A percentile compares a stretch with the other conserved stretches of the same genome.
phyloP scores from a whole-genome alignment of 2,329 filamentous ascomycete species.

The Ceratocystis huliohia region DNA sequence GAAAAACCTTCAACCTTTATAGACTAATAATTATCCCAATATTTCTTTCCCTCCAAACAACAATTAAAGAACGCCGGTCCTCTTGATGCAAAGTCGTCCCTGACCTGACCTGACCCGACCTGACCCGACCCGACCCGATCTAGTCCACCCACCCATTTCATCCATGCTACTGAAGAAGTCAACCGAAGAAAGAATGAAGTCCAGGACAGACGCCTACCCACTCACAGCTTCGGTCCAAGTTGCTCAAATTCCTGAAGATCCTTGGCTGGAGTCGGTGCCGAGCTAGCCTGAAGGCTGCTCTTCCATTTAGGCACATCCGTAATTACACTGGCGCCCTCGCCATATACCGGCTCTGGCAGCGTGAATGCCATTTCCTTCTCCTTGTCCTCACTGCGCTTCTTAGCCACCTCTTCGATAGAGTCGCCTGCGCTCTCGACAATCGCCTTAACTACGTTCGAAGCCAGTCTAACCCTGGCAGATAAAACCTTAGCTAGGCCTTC shows the following conservation, averaged over 20 bases:
- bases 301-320: slow-evolving; percentile 72
- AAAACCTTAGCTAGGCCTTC: slow-evolving; percentile 10
- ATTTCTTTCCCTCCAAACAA: neutral
- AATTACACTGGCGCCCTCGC: slow-evolving; percentile 45
- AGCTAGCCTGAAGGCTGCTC: slow-evolving; percentile 57
- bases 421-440: slow-evolving; percentile 13
- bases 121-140: too few relatives aligned
- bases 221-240: slow-evolving; percentile 62
- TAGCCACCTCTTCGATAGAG: slow-evolving; percentile 27
- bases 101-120: too few relatives aligned
- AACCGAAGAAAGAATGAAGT: neutral
- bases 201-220: neutral
- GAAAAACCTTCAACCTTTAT: too few relatives aligned
- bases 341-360: slow-evolving; percentile 31
- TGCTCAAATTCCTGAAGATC: slow-evolving; percentile 81
- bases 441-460: slow-evolving; percentile 27
- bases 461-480: slow-evolving; percentile 1
- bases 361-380: slow-evolving; percentile 21
- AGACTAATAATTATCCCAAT: too few relatives aligned
- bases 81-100: neutral
- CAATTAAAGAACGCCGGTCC: neutral
- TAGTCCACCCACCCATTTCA: too few relatives aligned
- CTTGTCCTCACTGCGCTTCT: slow-evolving; percentile 26
- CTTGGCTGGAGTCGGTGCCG: slow-evolving; percentile 58
- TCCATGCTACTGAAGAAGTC: neutral